These are phyloP conservation scores for Aegilops tauschii DNA, from an alignment of 176 grass and related monocot genomes.

Conservation along the genomic window DNA sequence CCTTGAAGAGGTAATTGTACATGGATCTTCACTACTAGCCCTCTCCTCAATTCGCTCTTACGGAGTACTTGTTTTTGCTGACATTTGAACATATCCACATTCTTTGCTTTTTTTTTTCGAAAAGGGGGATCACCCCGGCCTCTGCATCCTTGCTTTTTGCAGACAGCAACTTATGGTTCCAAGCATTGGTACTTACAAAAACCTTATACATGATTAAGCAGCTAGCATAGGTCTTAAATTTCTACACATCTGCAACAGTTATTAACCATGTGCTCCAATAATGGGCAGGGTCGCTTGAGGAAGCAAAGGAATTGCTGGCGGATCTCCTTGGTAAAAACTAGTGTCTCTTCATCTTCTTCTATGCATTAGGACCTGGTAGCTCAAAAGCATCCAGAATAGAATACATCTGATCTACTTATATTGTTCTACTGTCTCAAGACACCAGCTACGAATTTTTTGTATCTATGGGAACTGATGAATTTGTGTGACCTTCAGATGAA, in stretches of 20 bases:
- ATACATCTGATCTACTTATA: neutral
- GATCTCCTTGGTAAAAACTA: conserved; percentile 10
- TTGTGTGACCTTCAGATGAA: neutral
- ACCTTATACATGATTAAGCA: neutral
- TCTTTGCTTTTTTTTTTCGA: neutral
- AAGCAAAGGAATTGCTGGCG: neutral
- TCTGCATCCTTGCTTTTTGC: neutral
- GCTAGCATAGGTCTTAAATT: neutral
- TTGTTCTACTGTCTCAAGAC: neutral
- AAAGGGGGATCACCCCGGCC: too few species aligned
- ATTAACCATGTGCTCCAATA: neutral
- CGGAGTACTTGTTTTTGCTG: neutral
- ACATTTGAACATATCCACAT: neutral
- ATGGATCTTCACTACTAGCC: neutral
- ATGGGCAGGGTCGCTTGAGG: conserved; percentile 1
- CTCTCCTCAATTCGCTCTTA: neutral
- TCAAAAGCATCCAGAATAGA: neutral
- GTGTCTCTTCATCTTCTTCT: neutral
- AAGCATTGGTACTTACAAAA: neutral
- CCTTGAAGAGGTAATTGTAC: neutral
- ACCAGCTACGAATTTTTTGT: neutral
- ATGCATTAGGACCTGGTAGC: conserved; percentile 2
- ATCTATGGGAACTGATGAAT: conserved; percentile 5
- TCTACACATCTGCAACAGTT: neutral
- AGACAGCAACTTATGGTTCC: neutral